phyloP scores from a whole-genome alignment of 2,329 filamentous ascomycete genomes.

The Diaporthe humulicola region DNA sequence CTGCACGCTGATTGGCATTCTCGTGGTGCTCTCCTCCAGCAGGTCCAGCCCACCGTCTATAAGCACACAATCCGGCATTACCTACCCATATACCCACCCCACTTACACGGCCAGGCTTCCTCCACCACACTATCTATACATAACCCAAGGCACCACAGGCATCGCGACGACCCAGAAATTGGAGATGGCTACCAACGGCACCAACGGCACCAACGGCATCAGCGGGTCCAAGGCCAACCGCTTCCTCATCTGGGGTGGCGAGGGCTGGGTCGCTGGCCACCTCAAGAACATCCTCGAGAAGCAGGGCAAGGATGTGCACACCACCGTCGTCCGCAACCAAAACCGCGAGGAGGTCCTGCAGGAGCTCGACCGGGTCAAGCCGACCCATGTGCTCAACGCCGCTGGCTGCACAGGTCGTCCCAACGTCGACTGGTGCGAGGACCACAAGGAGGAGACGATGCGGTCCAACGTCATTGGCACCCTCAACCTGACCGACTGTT shows the following conservation, averaged over 20 bases:
- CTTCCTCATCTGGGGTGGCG: slow-evolving; percentile 75
- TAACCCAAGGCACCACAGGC: neutral
- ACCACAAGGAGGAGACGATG: slow-evolving; percentile 76
- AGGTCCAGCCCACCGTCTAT: neutral
- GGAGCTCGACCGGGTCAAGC: slow-evolving; percentile 70
- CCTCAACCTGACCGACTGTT: slow-evolving; percentile 73
- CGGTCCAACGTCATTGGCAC: slow-evolving; percentile 77
- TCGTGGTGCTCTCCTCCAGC: neutral
- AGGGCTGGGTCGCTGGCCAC: slow-evolving; percentile 74
- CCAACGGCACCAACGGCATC: slow-evolving; percentile 44
- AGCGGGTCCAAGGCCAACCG: slow-evolving; percentile 47
- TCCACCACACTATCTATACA: neutral
- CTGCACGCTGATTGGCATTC: neutral
- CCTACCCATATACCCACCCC: slow-evolving; percentile 8
- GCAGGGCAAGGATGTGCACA: slow-evolving; percentile 72
- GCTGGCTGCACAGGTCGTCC: slow-evolving; percentile 76
- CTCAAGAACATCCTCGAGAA: slow-evolving; percentile 69
- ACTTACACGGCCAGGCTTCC: slow-evolving; percentile 16
- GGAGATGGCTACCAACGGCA: slow-evolving; percentile 33
- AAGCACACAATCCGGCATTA: neutral
- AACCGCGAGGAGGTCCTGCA: slow-evolving; percentile 68
- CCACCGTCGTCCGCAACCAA: slow-evolving; percentile 76
- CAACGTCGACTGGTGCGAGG: slow-evolving; percentile 80
- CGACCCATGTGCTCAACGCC: slow-evolving; percentile 76
- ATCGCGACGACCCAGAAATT: neutral